Base-by-base conservation (phyloP, 169 alveolate species). In the Plasmodium billcollinsi region DNA sequence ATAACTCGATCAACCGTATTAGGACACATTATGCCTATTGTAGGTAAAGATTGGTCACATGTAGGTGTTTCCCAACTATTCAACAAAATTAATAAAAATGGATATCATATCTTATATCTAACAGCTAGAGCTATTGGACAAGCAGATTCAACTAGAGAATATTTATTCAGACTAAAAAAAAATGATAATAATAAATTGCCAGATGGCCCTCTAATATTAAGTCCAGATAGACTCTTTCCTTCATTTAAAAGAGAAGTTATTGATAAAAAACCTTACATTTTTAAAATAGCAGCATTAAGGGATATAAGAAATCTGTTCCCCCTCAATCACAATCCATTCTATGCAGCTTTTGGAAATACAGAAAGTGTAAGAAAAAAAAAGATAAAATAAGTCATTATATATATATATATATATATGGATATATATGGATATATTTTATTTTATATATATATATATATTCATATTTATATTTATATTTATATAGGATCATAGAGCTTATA, bases 341-440 rank as follows among this genome's bases (percentile, higher is more conserved):
- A 96, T 88, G 99, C 99, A 14, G 99, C 99, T 6, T 99, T 99
- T 95, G 99, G 99, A 15, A 99, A 99, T 94, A 96, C 99, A 74
- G 99, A 98, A 59, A 96, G 99, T 43, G 97, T 95, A 93, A 12
- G 94, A 29, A 56, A 15, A 39, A 20, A 73, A 56, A 26, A 20
- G 8, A 33, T 43, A 15, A 4, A 33, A 29, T 47, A 8, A 12
- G 20, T 58, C n/a, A 54, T 24, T 21, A 70, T 52, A 76, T 49
- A 45, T 67, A 29, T 43, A 14, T 61, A 54, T 52, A 65, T 59
- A 70, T 33, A 11, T 21, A 24, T 58, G 2, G 1, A 20, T 58
- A 18, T 72, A 26, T 24, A 1, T 18, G 15, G 7, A 56, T 72
- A 61, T 72, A 26, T 15, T 15, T 11, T 54, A n/a, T 54, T 54